Evolutionary conservation across 352 stramenopile genomes (phyloP).

Genomic region (Globisporangium okanoganense): DNA sequence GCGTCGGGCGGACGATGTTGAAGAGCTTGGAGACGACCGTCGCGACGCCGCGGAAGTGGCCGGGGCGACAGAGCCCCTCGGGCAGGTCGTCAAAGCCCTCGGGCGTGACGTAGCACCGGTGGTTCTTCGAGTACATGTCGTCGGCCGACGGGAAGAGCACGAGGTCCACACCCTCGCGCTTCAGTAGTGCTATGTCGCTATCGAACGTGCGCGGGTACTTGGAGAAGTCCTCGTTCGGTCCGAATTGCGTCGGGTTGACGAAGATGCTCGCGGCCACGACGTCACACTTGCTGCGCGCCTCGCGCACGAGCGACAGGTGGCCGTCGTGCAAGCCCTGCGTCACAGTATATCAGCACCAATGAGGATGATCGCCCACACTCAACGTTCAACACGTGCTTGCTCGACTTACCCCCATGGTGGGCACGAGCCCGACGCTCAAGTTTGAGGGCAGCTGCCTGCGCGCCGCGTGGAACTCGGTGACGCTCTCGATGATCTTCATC

Average conservation of each 20-base stretch:
- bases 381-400: not conserved
- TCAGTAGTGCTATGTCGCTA: constrained; percentile 87
- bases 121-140: constrained; percentile 87
- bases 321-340: constrained; percentile 93
- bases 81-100: constrained; percentile 93
- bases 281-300: constrained; percentile 91
- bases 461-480: constrained; percentile 48
- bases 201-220: constrained; percentile 98
- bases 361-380: not conserved
- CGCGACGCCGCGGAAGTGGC: constrained; percentile 98
- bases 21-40: constrained; percentile 99
- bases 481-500: constrained; percentile 38
- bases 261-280: constrained; percentile 96
- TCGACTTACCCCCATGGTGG: constrained; percentile 94
- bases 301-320: constrained; percentile 89
- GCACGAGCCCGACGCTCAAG: constrained; percentile 94
- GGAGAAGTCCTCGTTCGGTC: constrained; percentile 96
- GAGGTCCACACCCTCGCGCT: constrained; percentile 86
- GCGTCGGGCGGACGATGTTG: constrained; percentile 96
- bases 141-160: constrained; percentile 83
- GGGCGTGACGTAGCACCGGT: constrained; percentile 91
- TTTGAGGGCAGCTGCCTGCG: constrained; percentile 42
- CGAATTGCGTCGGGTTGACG: constrained; percentile 99
- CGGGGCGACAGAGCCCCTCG: constrained; percentile 91
- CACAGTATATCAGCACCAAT: not conserved